These are phyloP conservation scores for Kwoniella dendrophila DNA, from an alignment of 768 basidiomycete species.

Conservation along the genomic window DNA sequence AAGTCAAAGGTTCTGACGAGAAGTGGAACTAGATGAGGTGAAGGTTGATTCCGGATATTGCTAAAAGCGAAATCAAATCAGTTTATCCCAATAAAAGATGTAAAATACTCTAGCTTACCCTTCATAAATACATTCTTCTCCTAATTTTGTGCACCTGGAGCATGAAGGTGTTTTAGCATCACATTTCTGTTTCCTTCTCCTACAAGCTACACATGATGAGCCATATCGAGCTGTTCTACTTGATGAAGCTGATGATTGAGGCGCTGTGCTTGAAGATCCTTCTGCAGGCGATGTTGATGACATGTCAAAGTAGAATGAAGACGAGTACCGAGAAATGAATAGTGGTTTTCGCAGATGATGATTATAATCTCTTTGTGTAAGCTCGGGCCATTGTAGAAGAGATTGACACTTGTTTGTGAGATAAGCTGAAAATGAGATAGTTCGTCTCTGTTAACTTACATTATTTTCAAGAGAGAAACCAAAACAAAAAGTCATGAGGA, in stretches of 20 bases:
- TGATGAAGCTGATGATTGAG: neutral
- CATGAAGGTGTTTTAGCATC: slow-evolving; percentile 23
- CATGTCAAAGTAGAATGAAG: neutral
- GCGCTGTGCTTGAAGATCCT: neutral
- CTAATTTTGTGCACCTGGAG: slow-evolving; percentile 12
- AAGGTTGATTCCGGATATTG: slow-evolving; percentile 20
- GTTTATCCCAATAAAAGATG: too few species aligned
- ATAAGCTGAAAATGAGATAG: too few species aligned
- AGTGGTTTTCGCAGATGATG: too few species aligned
- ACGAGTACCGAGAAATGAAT: too few species aligned
- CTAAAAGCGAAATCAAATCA: too few species aligned
- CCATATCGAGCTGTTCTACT: slow-evolving; percentile 20
- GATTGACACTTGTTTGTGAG: too few species aligned
- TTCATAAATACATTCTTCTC: slow-evolving; percentile 27
- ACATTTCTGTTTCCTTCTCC: slow-evolving; percentile 26
- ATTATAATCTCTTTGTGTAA: too few species aligned
- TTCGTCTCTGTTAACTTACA: too few species aligned
- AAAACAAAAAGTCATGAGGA: too few species aligned
- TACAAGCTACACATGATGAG: slow-evolving; percentile 23
- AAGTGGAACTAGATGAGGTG: slow-evolving; percentile 16
- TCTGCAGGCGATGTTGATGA: neutral
- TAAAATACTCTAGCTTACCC: too few species aligned
- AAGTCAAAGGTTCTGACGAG: slow-evolving; percentile 22
- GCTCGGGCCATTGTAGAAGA: too few species aligned
- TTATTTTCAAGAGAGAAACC: too few species aligned